Evolutionary conservation across 1,284 basidiomycete genomes (phyloP), one percentile per base, ranked within the genome.

Genomic region (Cryptococcus sp.): DNA sequence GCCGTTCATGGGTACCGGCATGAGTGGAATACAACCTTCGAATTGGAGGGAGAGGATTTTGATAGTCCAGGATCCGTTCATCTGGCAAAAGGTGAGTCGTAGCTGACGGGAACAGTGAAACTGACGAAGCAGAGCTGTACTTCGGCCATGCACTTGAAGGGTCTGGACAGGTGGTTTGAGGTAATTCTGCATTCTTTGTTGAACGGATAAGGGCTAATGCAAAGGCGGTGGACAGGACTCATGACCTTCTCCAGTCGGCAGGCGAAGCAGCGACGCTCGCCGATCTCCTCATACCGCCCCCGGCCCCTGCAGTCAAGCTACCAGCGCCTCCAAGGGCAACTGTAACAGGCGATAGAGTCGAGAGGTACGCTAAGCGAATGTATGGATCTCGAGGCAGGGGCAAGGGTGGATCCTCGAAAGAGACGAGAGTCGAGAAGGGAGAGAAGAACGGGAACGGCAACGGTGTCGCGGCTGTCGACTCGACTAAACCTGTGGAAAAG

Each of bases 11-110:
- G 67, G 64, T 11, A 70, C 61, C 42, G 68, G 63, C 1, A 59
- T 60, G 44, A 22, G 39, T 10, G 61, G 56, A 2, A 60, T 66
- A 11, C 70, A 72, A 52, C 72, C 69, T 4, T 46, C 52, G 14
- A 57, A 55, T 28, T 76, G 74, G 74, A 50, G 50, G 5, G 56
- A 64, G 45, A 57, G 57, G 28, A 44, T 45, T 24, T 41, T 76
- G 14, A 62, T 75, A 16, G 69, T 75, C 1, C 75, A 75, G 50
- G 75, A 76, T 52, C 74, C 74, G 2, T 74, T 76, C 55, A 58
- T 76, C 32, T 70, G 69, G 62, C 56, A 64, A 36, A 76, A 76
- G 67, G 74, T 75, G 48, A 53, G 66, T 54, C 31, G 13, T 9
- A 13, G n/a, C 46, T 16, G 34, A 4, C 19, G 22, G 28, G 2